Evolutionary conservation across 2,329 filamentous ascomycete genomes (phyloP).

Genomic region (Zymoseptoria ardabiliae): DNA sequence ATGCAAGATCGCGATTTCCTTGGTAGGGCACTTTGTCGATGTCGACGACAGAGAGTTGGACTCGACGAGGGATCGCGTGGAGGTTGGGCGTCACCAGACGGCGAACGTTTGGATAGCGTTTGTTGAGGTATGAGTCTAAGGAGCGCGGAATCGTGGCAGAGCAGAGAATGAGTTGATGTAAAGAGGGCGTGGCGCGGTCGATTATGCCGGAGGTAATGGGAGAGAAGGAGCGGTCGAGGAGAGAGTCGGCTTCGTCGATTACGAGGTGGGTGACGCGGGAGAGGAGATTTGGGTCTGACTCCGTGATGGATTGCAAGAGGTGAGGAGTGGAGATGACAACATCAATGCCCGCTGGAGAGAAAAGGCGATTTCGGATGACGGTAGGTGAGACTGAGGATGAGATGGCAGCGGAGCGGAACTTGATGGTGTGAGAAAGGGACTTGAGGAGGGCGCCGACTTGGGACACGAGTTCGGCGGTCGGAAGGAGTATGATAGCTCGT

Average conservation of each 20-base stretch:
- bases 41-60: slow-evolving; percentile 89
- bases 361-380: slow-evolving; percentile 78
- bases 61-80: slow-evolving; percentile 88
- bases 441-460: slow-evolving; percentile 82
- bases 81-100: slow-evolving; percentile 92
- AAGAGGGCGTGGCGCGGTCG: slow-evolving; percentile 69
- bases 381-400: slow-evolving; percentile 69
- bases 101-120: slow-evolving; percentile 72
- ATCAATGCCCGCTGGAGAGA: slow-evolving; percentile 74
- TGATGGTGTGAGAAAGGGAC: slow-evolving; percentile 71
- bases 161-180: slow-evolving; percentile 83
- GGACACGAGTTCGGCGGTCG: slow-evolving; percentile 82
- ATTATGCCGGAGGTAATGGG: slow-evolving; percentile 76
- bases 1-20: slow-evolving; percentile 87
- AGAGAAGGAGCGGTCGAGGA: slow-evolving; percentile 88
- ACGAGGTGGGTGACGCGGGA: slow-evolving; percentile 85
- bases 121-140: slow-evolving; percentile 75
- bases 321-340: slow-evolving; percentile 83
- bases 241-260: slow-evolving; percentile 90
- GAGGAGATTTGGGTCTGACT: slow-evolving; percentile 84
- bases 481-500: slow-evolving; percentile 76
- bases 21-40: slow-evolving; percentile 87
- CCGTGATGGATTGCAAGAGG: slow-evolving; percentile 77
- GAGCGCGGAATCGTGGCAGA: slow-evolving; percentile 91
- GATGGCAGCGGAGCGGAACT: slow-evolving; percentile 77